Base-by-base conservation (phyloP, 73 alveolate species). In the Tetrahymena thermophila region DNA sequence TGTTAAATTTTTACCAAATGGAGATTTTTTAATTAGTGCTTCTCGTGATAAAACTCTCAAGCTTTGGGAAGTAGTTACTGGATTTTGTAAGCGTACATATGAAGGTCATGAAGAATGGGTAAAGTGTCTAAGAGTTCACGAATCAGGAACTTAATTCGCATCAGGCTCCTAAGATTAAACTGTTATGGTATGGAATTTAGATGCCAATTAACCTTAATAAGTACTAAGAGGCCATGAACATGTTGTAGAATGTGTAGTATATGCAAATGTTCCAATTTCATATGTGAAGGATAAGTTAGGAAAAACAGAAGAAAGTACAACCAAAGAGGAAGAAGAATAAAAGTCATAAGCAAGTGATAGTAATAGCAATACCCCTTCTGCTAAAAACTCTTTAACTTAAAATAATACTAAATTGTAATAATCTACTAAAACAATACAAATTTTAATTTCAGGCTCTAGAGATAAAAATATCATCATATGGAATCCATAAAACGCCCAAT, bases 61-160 rank as follows among this genome's bases (percentile, higher is more conserved):
- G 97, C 57, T 98, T 84, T 98, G 99, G 99, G 99, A 98, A 56
- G 97, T 97, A 35, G 38, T 94, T 84, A 97, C 99, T 31, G 99
- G 99, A 28, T 98, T 71, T 95, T 98, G 99, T 94, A 85, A 94
- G 93, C 96, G 97, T 94, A 98, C 99, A 17, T 94, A 96, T 25
- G 84, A 96, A 57, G 99, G 99, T 5, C 99, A 98, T 95, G 94
- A 94, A 43, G 99, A 98, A 43, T 98, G 99, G 99, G 99, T 98
- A 58, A 96, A 98, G 43, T 94, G 98, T 56, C 97, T 98, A 34
- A 97, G 96, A 84, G 84, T 98, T 44, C 96, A 97, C 95, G 85
- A 95, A 50, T 96, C 94, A 84, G 99, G 99, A 50, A 96, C 94
- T 40, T 93, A 96, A 93, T 93, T 98, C 38, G 99, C 99, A 43